Conservation (phyloP, 2,329 filamentous ascomycete species). For the Penicillium sp. region DNA sequence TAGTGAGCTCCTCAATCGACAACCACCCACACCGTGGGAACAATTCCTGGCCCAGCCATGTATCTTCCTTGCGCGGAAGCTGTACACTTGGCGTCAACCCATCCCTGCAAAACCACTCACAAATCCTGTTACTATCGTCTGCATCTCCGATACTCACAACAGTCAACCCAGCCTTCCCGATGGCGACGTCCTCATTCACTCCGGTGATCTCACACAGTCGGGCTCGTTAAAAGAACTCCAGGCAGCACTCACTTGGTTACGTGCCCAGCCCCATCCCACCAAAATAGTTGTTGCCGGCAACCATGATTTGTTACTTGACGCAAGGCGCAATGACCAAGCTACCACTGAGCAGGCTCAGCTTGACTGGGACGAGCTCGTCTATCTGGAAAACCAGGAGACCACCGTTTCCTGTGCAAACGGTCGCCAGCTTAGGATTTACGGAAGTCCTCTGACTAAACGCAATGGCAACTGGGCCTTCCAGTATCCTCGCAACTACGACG, state of each 20-base stretch:
- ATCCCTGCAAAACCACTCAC: constrained; percentile 11
- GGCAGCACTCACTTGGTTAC: constrained; percentile 72
- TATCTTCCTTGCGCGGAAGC: constrained; percentile 14
- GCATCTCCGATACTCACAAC: constrained; percentile 34
- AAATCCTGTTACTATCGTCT: constrained; percentile 18
- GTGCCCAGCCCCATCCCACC: constrained; percentile 63
- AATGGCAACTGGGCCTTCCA: constrained; percentile 76
- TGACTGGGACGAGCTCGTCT: constrained; percentile 63
- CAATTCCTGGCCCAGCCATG: constrained; percentile 12
- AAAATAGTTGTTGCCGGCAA: constrained; percentile 82
- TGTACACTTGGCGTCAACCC: constrained; percentile 14
- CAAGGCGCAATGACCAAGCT: constrained; percentile 28
- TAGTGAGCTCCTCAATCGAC: constrained; percentile 14
- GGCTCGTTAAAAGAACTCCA: constrained; percentile 70
- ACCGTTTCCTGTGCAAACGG: constrained; percentile 58
- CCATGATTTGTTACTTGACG: constrained; percentile 78
- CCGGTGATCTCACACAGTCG: constrained; percentile 51
- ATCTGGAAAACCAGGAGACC: constrained; percentile 64
- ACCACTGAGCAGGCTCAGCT: constrained; percentile 53
- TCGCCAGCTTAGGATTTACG: constrained; percentile 66
- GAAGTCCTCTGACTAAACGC: constrained; percentile 68
- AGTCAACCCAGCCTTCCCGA: constrained; percentile 19
- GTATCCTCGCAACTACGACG: constrained; percentile 59
- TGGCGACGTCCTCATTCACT: constrained; percentile 43
- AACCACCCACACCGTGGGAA: constrained; percentile 15